Conservation (phyloP, 2,329 filamentous ascomycete genomes). For the Blumeriella jaapii region DNA sequence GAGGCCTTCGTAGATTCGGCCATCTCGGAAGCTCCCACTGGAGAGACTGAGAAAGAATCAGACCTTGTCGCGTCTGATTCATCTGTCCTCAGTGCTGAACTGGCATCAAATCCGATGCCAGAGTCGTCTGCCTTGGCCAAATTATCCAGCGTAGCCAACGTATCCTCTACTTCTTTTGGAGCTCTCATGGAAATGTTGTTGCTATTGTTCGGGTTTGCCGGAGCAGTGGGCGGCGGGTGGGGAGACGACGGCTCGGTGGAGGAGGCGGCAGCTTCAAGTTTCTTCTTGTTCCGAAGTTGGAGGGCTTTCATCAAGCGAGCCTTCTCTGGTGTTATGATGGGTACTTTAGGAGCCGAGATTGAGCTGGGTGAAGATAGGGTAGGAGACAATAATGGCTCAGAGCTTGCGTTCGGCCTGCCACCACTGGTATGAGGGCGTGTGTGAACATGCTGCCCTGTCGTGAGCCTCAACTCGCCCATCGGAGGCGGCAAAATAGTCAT, state of each 20-base stretch:
- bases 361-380: conserved; percentile 15
- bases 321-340: conserved; percentile 75
- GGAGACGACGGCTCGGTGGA: conserved; percentile 4
- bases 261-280: conserved; percentile 35
- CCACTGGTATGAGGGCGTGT: conserved; percentile 24
- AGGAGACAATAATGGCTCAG: conserved; percentile 17
- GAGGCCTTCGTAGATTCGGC: conserved; percentile 52
- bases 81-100: conserved; percentile 28
- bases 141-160: conserved; percentile 19
- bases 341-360: conserved; percentile 24
- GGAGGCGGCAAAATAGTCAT: conserved; percentile 23
- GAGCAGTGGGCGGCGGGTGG: conserved; percentile 4
- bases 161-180: conserved; percentile 18
- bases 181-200: conserved; percentile 8
- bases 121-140: conserved; percentile 37
- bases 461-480: conserved; percentile 19
- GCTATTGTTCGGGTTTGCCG: conserved; percentile 5
- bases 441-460: conserved; percentile 21
- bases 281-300: conserved; percentile 69
- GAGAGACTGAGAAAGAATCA: conserved; percentile 48
- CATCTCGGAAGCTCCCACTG: conserved; percentile 42
- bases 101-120: conserved; percentile 39
- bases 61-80: conserved; percentile 31
- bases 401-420: conserved; percentile 26
- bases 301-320: conserved; percentile 87